Evolutionary conservation across 257 asterid species (phyloP), one percentile per base, ranked within the genome.

Genomic region (Ocimum tenuiflorum): DNA sequence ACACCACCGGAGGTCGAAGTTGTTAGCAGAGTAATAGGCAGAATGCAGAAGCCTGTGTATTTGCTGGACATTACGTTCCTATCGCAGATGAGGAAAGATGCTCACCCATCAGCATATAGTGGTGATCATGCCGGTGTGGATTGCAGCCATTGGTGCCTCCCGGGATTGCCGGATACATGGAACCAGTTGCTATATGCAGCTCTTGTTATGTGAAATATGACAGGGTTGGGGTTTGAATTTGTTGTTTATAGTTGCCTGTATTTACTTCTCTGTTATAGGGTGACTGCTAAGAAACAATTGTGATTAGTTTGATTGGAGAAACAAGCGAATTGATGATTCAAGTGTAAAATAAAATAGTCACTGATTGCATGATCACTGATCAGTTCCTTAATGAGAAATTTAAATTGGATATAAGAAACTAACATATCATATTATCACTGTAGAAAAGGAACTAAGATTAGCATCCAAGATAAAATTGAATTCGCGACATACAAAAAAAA

Each of bases 101-200:
- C 94, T 24, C 96, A 86, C 71, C 96, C 96, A 9, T 84, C 91
- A 1, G 70, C 71, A 42, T 88, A 86, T 27, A 73, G 95, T 0
- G 91, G 89, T 0, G 76, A 45, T 49, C 88, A 73, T 27, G 43
- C 78, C 0, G 89, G 85, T 7, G 78, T 74, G 2, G 96, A 88
- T 56, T 88, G 96, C 79, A 85, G 94, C 74, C 96, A 88, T 63
- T 88, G 96, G 96, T 86, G 96, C 71, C 86, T 88, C 7, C 95
- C 96, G 0, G 96, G 96, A 8, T 72, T 88, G 72, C 96, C 96
- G 0, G 96, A 88, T 73, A 86, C 95, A 1, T 88, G 96, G 96
- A 88, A 88, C 70, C 91, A 86, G 77, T 72, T 88, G 55, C 80
- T 86, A 0, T 86, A 86, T 42, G 89, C 96, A 47, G 80, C 91